phyloP scores from a whole-genome alignment of 306 rosid species.

The Ormosia emarginata region DNA sequence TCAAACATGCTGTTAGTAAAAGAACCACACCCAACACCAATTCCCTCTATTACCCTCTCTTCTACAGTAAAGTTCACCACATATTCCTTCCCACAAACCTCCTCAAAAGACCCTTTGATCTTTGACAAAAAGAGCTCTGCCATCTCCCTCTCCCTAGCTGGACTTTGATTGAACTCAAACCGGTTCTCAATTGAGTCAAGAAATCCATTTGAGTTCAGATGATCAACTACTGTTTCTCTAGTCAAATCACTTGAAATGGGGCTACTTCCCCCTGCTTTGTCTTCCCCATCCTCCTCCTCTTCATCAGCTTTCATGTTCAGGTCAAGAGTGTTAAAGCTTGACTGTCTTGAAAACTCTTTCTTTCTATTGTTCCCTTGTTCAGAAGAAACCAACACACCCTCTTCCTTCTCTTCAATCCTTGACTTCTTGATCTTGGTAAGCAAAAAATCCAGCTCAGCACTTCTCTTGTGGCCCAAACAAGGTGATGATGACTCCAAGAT shows the following conservation, averaged over 20 bases:
- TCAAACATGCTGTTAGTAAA: constrained; percentile 83
- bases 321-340: constrained; percentile 75
- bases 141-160: constrained; percentile 43
- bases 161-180: constrained; percentile 50
- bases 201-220: constrained; percentile 36
- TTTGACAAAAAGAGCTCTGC: constrained; percentile 45
- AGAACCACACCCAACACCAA: constrained; percentile 56
- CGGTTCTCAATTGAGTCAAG: constrained; percentile 50
- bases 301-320: constrained; percentile 73
- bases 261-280: constrained; percentile 40
- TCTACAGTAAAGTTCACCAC: constrained; percentile 63
- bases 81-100: constrained; percentile 40
- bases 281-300: constrained; percentile 40
- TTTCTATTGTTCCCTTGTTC: constrained; percentile 25
- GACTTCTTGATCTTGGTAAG: constrained; percentile 47
- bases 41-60: constrained; percentile 64
- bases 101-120: constrained; percentile 54
- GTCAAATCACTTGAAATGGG: constrained; percentile 67
- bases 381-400: constrained; percentile 10
- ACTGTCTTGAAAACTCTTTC: constrained; percentile 58
- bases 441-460: constrained; percentile 55
- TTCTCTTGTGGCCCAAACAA: constrained; percentile 60
- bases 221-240: constrained; percentile 42
- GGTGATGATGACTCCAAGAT: constrained; percentile 35
- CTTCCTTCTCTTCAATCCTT: constrained; percentile 51